phyloP scores from a whole-genome alignment of 2,329 filamentous ascomycete species.

The Aspergillus sp. region DNA sequence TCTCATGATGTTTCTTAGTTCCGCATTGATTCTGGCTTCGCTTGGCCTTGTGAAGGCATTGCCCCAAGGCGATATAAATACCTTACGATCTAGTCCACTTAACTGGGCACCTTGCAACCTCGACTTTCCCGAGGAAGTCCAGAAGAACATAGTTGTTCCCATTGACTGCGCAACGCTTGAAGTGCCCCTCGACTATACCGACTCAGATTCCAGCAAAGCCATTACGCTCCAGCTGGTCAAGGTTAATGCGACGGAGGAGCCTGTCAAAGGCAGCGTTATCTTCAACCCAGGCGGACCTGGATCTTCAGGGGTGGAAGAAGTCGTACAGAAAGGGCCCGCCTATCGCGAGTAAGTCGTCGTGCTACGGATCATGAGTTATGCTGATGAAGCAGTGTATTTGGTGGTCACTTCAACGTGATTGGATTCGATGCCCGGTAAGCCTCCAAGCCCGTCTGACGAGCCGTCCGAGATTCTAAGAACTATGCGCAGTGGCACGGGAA shows the following conservation, averaged over 20 bases:
- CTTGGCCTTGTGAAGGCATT: not conserved
- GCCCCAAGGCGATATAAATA: not conserved
- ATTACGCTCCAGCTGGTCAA: conserved; percentile 1
- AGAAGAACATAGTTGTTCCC: not conserved
- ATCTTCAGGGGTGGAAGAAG: conserved; percentile 2
- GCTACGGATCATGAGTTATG: not conserved
- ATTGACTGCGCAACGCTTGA: conserved; percentile 2
- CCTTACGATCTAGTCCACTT: not conserved
- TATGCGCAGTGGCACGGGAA: conserved; percentile 1
- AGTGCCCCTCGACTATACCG: conserved; percentile 5
- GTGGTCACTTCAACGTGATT: conserved; percentile 3
- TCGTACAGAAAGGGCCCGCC: not conserved
- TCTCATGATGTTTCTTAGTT: not conserved
- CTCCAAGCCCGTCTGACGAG: not conserved
- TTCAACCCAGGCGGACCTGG: conserved; percentile 4
- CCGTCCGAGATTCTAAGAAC: not conserved
- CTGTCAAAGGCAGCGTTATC: not conserved
- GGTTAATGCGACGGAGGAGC: conserved; percentile 1
- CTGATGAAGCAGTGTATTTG: not conserved
- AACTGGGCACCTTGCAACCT: conserved; percentile 2
- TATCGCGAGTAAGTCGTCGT: conserved; percentile 1
- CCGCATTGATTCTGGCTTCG: not conserved
- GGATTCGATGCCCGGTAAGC: conserved; percentile 4
- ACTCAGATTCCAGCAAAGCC: not conserved
- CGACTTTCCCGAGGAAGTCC: not conserved